Evolutionary conservation across 805 yeast genomes (phyloP), one percentile per base, ranked within the genome.

Genomic region (Nakazawaea pomicola): DNA sequence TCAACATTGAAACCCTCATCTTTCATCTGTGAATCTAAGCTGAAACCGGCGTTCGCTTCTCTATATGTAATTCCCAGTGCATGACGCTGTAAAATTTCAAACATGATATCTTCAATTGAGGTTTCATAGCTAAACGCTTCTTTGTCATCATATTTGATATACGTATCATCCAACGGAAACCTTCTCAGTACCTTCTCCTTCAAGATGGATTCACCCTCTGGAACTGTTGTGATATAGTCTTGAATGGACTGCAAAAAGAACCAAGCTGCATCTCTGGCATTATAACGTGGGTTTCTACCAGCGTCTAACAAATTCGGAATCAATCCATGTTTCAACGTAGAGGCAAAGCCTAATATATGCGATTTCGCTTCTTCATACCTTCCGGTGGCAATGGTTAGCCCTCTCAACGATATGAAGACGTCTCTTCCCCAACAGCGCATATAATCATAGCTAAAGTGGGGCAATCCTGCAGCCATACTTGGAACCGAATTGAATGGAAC

Each of bases 371-470:
- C 88, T 1, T 83, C 86, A 54, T 58, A 78, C 41, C 98, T 70
- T 9, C 83, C 90, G 0, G 96, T 75, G 1, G 84, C 80, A 18
- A 89, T 64, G 42, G 89, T 62, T 36, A 91, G 67, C 0, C 99
- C 99, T 46, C 96, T 69, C 32, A 84, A 70, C 0, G 96, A 75
- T 34, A 91, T 83, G 57, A 93, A 93, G 1, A 89, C 95, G 61
- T 91, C 99, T 56, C 99, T 75, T 17, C 99, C 99, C 99, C 99
- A 91, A 58, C 96, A 88, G 60, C 99, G 74, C 96, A 91, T 89
- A 60, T 84, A 90, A 49, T 83, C 88, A 44, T 74, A 75, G 56
- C 93, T 81, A 64, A 91, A 91, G 61, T 89, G 97, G 2, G 99
- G 99, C 46, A 91, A 70, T 1, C 98, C 99, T 1, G 99, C 99